Evolutionary conservation across 139 green algal genomes (phyloP).

Genomic region (Spirogloea muscicola): DNA sequence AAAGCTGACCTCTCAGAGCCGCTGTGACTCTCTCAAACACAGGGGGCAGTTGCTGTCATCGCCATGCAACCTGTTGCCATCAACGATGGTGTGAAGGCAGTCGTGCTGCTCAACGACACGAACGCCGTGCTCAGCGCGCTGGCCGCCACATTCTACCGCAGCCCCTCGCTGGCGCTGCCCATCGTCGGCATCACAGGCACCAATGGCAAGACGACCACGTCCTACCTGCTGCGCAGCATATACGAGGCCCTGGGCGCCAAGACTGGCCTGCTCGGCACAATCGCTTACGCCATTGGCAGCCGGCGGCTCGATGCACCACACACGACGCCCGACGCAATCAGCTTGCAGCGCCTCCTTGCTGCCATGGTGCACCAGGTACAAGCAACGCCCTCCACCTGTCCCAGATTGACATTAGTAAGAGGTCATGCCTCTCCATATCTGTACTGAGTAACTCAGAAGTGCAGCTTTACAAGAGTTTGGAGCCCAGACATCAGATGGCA

Average conservation of each 20-base stretch:
- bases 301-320: constrained; percentile 45
- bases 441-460: background rate
- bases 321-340: constrained; percentile 61
- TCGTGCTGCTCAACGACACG: constrained; percentile 44
- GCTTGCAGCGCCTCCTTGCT: constrained; percentile 67
- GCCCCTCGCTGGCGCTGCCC: constrained; percentile 50
- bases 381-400: too few species aligned
- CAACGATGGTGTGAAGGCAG: constrained; percentile 32
- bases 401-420: background rate
- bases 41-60: constrained; percentile 43
- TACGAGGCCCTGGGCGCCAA: constrained; percentile 30
- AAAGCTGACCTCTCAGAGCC: background rate
- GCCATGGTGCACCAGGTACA: constrained; percentile 72
- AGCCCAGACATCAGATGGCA: too few species aligned
- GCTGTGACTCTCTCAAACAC: constrained; percentile 11
- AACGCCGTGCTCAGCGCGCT: constrained; percentile 35
- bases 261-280: constrained; percentile 54
- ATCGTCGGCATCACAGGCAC: constrained; percentile 72
- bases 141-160: constrained; percentile 65
- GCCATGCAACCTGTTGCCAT: constrained; percentile 41
- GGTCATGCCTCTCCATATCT: background rate
- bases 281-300: constrained; percentile 62
- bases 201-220: constrained; percentile 90
- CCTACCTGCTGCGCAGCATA: constrained; percentile 67
- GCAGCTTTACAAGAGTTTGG: too few species aligned